Base-by-base conservation (phyloP, 2,329 filamentous ascomycete genomes). In the Aciculosporium take region DNA sequence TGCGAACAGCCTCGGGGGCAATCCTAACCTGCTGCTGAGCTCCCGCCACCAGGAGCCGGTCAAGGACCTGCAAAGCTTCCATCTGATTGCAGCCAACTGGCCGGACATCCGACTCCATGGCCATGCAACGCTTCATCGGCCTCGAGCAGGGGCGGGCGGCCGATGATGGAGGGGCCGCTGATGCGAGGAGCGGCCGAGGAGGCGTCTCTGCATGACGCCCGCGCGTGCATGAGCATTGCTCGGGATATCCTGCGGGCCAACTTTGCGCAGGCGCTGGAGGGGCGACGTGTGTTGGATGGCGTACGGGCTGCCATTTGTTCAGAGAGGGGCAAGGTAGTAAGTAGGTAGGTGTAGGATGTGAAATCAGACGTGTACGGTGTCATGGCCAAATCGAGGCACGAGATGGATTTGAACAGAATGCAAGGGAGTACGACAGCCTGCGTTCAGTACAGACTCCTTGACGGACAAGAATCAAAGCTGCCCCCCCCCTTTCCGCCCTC, bases 11-110 rank as follows among this genome's bases (percentile, higher is more conserved):
- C 53, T 56, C 28, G 57, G 60, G 7, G 58, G 58, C 12, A 61
- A 61, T 28, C 61, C 64, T 17, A 67, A 63, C 40, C 53, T 68
- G 7, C 59, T 77, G 7, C 63, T 74, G 7, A 63, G 58, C 37
- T 71, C 71, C 7, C 68, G 78, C 1, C 75, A 78, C 42, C 68
- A 78, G 45, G 78, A 84, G 47, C 66, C 85, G 1, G 68, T 71
- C 23, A 71, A 73, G 47, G 65, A 72, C 13, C 63, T 84, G 10
- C 59, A 65, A 40, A 62, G 56, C 37, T 71, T 72, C 45, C 63
- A 67, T 45, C 47, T 59, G 5, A 54, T 66, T 41, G 62, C 70
- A 1, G 52, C 56, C 5, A 59, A 61, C 23, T 66, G 66, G 63
- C 56, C 58, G 30, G 61, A 64, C 37, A 59, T 66, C 67, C 1